phyloP scores from a whole-genome alignment of 106 monocot species.

The Phalaenopsis aphrodite region DNA sequence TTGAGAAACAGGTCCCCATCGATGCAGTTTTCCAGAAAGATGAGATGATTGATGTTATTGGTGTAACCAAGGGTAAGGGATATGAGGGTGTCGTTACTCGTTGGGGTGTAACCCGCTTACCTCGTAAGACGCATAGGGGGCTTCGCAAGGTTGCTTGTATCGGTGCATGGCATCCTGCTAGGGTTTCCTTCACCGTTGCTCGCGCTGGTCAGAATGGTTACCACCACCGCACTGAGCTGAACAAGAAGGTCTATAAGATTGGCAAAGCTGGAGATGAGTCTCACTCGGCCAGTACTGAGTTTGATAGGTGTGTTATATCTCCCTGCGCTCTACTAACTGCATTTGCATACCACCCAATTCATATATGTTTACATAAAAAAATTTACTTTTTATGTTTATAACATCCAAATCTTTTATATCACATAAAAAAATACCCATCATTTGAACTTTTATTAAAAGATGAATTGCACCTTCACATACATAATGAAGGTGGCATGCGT shows the following conservation, averaged over 20 bases:
- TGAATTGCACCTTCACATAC: too few relatives aligned
- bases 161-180: conserved; percentile 73
- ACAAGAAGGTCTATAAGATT: conserved; percentile 65
- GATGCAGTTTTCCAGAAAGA: conserved; percentile 60
- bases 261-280: conserved; percentile 57
- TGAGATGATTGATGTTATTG: conserved; percentile 66
- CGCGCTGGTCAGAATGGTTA: conserved; percentile 76
- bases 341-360: too few relatives aligned
- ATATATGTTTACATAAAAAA: too few relatives aligned
- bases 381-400: too few relatives aligned
- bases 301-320: conserved; percentile 25
- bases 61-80: conserved; percentile 61
- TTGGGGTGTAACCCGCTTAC: conserved; percentile 70
- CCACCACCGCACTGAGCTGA: conserved; percentile 65
- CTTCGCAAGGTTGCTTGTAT: conserved; percentile 71
- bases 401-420: too few relatives aligned
- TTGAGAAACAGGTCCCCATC: conserved; percentile 52
- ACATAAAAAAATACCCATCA: too few relatives aligned
- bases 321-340: too few relatives aligned
- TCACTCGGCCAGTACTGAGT: conserved; percentile 42
- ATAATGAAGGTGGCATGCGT: too few relatives aligned
- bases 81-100: conserved; percentile 71
- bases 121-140: conserved; percentile 60
- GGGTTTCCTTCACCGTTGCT: conserved; percentile 66
- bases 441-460: too few relatives aligned